Base-by-base conservation (phyloP, 1,139 yeast species). In the Kodamaea alishanica region DNA sequence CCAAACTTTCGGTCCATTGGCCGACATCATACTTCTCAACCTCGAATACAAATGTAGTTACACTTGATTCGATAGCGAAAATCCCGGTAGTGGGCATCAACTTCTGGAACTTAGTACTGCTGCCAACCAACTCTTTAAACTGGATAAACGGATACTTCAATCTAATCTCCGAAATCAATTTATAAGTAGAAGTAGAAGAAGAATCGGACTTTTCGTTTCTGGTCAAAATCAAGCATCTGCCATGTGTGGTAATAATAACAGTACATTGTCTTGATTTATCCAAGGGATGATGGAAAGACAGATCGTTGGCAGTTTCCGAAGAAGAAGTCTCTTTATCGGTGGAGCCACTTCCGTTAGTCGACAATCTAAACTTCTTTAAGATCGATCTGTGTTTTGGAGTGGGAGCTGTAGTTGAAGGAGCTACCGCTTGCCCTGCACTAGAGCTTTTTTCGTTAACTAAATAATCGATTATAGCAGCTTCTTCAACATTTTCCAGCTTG, bases 1-100 rank as follows among this genome's bases (percentile, higher is more conserved):
- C 77, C 32, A 81, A 60, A 0, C 73, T 55, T 35, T 71, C 75
- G 0, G 85, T 79, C 86, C 86, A 81, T 11, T 62, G 56, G 26
- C 67, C 61, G 0, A 79, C 67, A 31, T 77, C 83, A 33, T 54
- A 61, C 44, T 71, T 75, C 34, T 77, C 80, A n/a, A 73, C 81
- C 50, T 80, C 84, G 58, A 77, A 76, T 2, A 72, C 67, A 45
- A 75, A 69, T 0, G 83, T 67, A 2, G 74, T 63, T 6, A 56
- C 59, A 28, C 56, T 55, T 0, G 83, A 75, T 41, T 69, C 68
- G 27, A 81, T 70, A 0, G 80, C 82, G 64, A 80, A 80, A 6
- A 73, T 49, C 0, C 79, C 80, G 0, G 72, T 61, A 3, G 67
- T 59, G 0, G 74, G 68, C 3, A 67, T 38, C 33, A 61, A 46